Evolutionary conservation across 169 alveolate genomes (phyloP), one percentile per base, ranked within the genome.

Genomic region (Eimeria brunetti): DNA sequence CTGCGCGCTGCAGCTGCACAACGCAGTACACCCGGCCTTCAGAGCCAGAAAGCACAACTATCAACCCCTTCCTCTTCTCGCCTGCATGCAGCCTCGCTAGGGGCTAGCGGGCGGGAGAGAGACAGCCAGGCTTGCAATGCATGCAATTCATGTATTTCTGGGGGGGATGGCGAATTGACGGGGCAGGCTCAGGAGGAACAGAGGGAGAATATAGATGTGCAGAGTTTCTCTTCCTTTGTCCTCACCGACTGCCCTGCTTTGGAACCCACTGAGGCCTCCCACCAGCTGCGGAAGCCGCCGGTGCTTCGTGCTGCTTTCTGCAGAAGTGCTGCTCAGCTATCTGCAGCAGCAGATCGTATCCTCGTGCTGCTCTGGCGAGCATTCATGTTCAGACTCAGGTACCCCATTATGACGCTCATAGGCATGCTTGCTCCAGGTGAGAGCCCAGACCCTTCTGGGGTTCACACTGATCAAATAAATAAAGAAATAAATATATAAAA

Each of bases 351-450:
- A 22, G 92, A 86, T 73, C 92, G 92, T 27, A 44, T 86, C 33
- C 18, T 38, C 6, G 92, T 86, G 78, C 83, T 86, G 46, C 92
- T 86, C 14, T 86, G 92, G 92, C 78, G 92, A n/a, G 92, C 92
- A 5, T 62, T 86, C 44, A 64, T 27, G 41, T 64, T 86, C 92
- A 58, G 71, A 7, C 49, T 64, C 30, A 58, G 92, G 73, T 86
- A 86, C 36, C 92, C 92, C 1, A 22, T 86, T 30, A 60, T 64
- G 81, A 86, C 64, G 11, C 92, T 86, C 62, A 58, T 86, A 62
- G 92, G 92, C 92, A 41, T 86, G 38, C 44, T 86, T 16, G 83
- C 36, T 86, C 92, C 92, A 86, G 92, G 92, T 86, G 33, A 86
- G 92, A 53, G n/a, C n/a, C n/a, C n/a, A n/a, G n/a, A n/a, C 83